Evolutionary conservation across 169 alveolate species (phyloP).

Genomic region (Cryptosporidium sp.): DNA sequence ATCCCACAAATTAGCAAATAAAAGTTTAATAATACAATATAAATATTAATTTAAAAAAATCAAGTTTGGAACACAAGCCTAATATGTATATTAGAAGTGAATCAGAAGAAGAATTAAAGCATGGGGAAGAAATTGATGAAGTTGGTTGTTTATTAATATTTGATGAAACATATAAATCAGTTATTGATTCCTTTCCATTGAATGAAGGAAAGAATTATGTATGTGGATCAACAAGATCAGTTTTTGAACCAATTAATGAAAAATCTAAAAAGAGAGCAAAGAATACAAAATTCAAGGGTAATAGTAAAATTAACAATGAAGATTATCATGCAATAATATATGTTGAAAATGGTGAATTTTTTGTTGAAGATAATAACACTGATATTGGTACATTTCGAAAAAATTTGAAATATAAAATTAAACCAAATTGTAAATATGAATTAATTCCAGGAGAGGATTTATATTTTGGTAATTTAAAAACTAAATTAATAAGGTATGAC

Average conservation of each 20-base stretch:
- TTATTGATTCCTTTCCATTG: constrained; percentile 45
- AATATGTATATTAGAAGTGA: constrained; percentile 29
- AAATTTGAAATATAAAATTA: constrained; percentile 4
- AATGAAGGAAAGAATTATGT: constrained; percentile 39
- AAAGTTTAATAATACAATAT: background rate
- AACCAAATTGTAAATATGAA: constrained; percentile 63
- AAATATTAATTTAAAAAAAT: background rate
- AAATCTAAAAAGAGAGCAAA: background rate
- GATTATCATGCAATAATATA: constrained; percentile 49
- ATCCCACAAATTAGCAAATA: constrained; percentile 2
- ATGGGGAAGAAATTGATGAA: constrained; percentile 3
- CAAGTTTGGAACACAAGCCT: background rate
- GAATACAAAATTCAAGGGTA: background rate
- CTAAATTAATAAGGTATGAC: constrained; percentile 54
- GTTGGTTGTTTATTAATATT: constrained; percentile 66
- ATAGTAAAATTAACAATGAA: background rate
- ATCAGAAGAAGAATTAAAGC: background rate
- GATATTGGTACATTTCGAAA: constrained; percentile 54
- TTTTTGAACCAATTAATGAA: constrained; percentile 30
- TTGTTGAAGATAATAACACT: constrained; percentile 41
- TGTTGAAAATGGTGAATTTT: constrained; percentile 62
- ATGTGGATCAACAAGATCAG: constrained; percentile 30
- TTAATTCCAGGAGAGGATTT: constrained; percentile 24
- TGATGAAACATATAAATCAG: constrained; percentile 28
- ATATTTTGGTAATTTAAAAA: constrained; percentile 64